Evolutionary conservation across 2,329 filamentous ascomycete genomes (phyloP).

Genomic region (Coniochaeta sp.): DNA sequence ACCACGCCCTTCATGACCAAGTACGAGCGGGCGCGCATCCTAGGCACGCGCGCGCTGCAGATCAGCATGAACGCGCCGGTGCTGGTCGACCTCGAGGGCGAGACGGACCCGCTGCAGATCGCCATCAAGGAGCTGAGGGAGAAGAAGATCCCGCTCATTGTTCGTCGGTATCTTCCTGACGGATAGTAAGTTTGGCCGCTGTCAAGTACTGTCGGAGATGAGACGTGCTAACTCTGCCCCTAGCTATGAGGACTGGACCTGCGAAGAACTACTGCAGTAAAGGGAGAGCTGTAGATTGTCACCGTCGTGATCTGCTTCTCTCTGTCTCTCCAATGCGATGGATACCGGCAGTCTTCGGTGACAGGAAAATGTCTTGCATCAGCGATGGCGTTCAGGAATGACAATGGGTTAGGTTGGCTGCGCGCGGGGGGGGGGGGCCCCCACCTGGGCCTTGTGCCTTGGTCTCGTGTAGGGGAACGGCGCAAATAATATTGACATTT

Average conservation of each 20-base stretch:
- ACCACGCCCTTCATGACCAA: conserved; percentile 99
- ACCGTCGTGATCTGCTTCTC: background rate
- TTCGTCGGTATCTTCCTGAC: conserved; percentile 91
- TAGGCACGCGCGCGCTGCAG: conserved; percentile 89
- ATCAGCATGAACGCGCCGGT: conserved; percentile 99
- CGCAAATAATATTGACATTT: background rate
- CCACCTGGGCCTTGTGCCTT: background rate
- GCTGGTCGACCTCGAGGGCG: conserved; percentile 90
- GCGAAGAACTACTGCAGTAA: conserved; percentile 81
- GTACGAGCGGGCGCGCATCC: conserved; percentile 89
- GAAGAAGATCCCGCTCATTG: conserved; percentile 97
- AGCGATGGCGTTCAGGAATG: conserved; percentile 22
- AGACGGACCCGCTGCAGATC: conserved; percentile 95
- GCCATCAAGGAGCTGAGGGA: conserved; percentile 95
- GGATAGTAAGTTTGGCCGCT: conserved; percentile 62
- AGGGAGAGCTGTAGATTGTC: conserved; percentile 3
- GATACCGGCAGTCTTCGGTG: background rate
- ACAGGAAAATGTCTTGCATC: conserved; percentile 17
- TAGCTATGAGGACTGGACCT: conserved; percentile 98
- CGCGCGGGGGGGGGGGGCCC: no score
- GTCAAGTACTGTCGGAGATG: background rate
- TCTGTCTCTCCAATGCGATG: background rate
- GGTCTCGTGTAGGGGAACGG: background rate
- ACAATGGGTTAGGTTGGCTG: background rate
- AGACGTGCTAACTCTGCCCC: conserved; percentile 1